Percentiles rank a stretch among this genome's conserved stretches.
phyloP scores from a whole-genome alignment of 495 filamentous ascomycete genomes.

The Parachaetomium inaequale region DNA sequence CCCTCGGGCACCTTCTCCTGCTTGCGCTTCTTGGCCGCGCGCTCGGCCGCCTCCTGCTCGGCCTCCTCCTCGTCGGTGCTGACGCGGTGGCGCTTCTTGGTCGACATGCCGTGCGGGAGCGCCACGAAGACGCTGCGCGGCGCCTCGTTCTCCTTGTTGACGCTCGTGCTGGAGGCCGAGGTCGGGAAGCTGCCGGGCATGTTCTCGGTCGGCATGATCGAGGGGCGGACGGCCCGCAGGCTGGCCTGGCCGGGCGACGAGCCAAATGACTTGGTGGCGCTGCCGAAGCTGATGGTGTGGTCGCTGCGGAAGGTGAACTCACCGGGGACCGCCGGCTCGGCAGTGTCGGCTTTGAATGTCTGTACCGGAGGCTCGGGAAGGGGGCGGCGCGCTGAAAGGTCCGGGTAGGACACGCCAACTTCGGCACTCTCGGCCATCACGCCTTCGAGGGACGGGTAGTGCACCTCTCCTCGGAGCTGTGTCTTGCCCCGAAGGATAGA shows the following conservation, averaged over 20 bases:
- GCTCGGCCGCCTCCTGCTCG: slow-evolving; percentile 39
- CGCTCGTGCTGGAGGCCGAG: slow-evolving; percentile 9
- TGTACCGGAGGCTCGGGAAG: slow-evolving; percentile 31
- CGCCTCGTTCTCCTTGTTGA: slow-evolving; percentile 46
- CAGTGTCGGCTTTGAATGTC: slow-evolving; percentile 28
- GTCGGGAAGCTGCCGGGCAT: slow-evolving; percentile 53
- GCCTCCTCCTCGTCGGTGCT: slow-evolving; percentile 48
- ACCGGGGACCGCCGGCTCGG: slow-evolving; percentile 42
- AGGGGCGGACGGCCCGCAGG: slow-evolving; percentile 55
- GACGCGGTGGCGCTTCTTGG: slow-evolving; percentile 67
- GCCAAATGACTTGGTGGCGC: slow-evolving; percentile 44
- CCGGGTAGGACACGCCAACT: slow-evolving; percentile 42
- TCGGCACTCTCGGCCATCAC: slow-evolving; percentile 26
- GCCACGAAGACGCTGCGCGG: slow-evolving; percentile 28
- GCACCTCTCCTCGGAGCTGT: slow-evolving; percentile 31
- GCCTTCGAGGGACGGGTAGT: slow-evolving; percentile 36
- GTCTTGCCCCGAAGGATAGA: slow-evolving; percentile 43
- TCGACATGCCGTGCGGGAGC: slow-evolving; percentile 65
- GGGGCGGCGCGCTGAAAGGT: slow-evolving; percentile 38
- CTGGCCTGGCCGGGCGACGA: slow-evolving; percentile 51
- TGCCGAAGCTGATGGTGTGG: slow-evolving; percentile 52
- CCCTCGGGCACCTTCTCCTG: slow-evolving; percentile 48
- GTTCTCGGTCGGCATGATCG: slow-evolving; percentile 38
- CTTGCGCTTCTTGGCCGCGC: slow-evolving; percentile 46
- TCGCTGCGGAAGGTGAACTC: slow-evolving; percentile 60